Conservation (phyloP, 805 yeast genomes). For the Cyberlindnera mrakii region DNA sequence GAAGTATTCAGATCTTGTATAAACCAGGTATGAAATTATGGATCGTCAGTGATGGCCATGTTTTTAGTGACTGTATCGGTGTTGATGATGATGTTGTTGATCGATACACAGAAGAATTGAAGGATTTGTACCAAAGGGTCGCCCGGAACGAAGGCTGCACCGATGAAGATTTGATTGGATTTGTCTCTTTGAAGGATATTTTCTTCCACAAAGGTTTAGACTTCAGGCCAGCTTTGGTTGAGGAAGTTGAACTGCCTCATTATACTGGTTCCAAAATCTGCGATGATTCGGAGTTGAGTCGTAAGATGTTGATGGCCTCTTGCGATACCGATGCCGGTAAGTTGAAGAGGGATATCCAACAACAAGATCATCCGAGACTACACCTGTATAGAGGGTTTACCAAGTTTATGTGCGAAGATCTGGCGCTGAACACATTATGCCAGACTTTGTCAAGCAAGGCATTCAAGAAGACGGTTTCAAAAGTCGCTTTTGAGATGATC, state of each 20-base stretch:
- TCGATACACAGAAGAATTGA: conserved; percentile 38
- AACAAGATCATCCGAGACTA: conserved; percentile 50
- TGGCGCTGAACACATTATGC: conserved; percentile 36
- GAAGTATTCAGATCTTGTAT: conserved; percentile 33
- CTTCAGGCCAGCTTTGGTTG: conserved; percentile 26
- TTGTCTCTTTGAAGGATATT: conserved; percentile 36
- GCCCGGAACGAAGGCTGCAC: conserved; percentile 22
- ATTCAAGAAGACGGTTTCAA: conserved; percentile 44
- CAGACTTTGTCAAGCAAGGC: conserved; percentile 32
- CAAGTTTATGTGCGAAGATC: conserved; percentile 54
- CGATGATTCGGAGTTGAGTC: conserved; percentile 31
- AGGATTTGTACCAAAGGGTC: conserved; percentile 23
- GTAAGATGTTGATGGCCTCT: conserved; percentile 37
- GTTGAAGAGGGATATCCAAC: conserved; percentile 52
- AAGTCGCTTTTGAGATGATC: conserved; percentile 59
- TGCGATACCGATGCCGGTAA: conserved; percentile 55
- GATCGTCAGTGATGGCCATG: conserved; percentile 63
- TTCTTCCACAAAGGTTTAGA: conserved; percentile 28
- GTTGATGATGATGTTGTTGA: conserved; percentile 53
- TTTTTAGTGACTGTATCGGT: conserved; percentile 58
- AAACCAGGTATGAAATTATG: conserved; percentile 49
- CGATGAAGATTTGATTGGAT: conserved; percentile 29
- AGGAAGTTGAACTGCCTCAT: conserved; percentile 26
- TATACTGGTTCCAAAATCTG: conserved; percentile 35
- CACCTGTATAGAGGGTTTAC: conserved; percentile 51